A percentile compares a stretch with the other conserved stretches of the same genome.
Conservation (phyloP, 78 protist species). For the Monosiga brevicollis region DNA sequence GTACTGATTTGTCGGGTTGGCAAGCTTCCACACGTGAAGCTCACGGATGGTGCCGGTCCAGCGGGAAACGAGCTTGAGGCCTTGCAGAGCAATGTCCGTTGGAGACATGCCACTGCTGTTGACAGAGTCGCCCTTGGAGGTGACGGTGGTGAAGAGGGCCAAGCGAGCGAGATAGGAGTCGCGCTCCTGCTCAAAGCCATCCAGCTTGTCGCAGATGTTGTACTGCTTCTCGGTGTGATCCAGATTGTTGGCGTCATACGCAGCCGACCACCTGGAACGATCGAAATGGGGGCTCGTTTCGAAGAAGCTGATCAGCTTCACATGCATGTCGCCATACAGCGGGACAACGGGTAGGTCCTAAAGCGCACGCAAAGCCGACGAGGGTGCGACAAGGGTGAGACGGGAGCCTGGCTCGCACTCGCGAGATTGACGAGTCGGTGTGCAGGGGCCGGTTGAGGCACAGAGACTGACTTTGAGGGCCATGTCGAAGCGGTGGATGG, state of each 20-base stretch:
- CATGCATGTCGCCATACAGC: conserved; percentile 75
- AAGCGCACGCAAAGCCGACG: background rate
- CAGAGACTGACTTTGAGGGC: background rate
- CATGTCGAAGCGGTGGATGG: background rate
- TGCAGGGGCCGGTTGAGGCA: no score
- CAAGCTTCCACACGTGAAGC: conserved; percentile 50
- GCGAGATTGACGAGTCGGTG: no score
- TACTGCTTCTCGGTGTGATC: conserved; percentile 22
- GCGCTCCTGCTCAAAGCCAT: conserved; percentile 11
- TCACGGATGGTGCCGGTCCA: conserved; percentile 38
- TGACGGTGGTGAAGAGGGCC: conserved; percentile 19
- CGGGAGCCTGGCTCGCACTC: no score
- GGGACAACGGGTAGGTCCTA: conserved; percentile 55
- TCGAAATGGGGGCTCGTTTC: conserved; percentile 43
- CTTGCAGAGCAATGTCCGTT: background rate
- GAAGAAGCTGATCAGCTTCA: conserved; percentile 32
- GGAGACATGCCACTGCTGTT: background rate
- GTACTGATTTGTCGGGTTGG: conserved; percentile 32
- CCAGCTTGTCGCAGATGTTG: conserved; percentile 25
- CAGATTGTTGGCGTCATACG: background rate
- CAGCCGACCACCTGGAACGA: conserved; percentile 30
- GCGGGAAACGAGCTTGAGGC: conserved; percentile 38
- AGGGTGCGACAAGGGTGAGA: background rate
- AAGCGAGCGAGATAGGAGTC: conserved; percentile 34
- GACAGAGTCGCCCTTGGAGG: background rate